phyloP scores from a whole-genome alignment of 208 protist genomes.

The Porcisia deanei region DNA sequence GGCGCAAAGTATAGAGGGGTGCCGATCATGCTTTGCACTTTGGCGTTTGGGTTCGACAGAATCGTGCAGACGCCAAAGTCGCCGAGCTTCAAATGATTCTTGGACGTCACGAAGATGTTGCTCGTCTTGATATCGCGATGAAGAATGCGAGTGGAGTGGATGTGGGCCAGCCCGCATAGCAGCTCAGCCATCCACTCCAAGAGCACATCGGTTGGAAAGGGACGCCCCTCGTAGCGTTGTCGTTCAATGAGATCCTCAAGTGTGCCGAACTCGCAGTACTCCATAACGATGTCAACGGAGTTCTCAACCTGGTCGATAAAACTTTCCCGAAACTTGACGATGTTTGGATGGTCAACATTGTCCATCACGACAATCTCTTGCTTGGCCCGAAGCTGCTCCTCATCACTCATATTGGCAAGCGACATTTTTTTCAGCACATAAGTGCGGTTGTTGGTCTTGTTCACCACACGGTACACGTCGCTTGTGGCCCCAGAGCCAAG shows the following conservation, averaged over 20 bases:
- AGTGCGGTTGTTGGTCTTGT: conserved; percentile 44
- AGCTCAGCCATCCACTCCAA: conserved; percentile 92
- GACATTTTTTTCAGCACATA: conserved; percentile 91
- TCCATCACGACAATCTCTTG: conserved; percentile 92
- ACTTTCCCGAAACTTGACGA: conserved; percentile 89
- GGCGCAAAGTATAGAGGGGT: conserved; percentile 93
- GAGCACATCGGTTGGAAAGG: conserved; percentile 71
- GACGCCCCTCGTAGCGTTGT: conserved; percentile 57
- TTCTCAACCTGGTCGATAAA: conserved; percentile 55
- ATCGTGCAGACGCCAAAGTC: conserved; percentile 91
- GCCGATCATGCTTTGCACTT: conserved; percentile 84
- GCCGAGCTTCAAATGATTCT: conserved; percentile 92
- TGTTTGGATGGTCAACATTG: conserved; percentile 86
- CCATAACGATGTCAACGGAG: conserved; percentile 91
- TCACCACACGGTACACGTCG: conserved; percentile 72
- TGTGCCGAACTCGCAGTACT: conserved; percentile 84
- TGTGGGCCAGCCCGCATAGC: conserved; percentile 80
- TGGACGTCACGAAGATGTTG: conserved; percentile 92
- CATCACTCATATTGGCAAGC: conserved; percentile 66
- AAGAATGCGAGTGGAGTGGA: conserved; percentile 87
- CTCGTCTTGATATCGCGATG: conserved; percentile 94
- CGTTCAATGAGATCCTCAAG: conserved; percentile 89
- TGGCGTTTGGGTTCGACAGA: conserved; percentile 60
- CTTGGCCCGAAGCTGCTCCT: conserved; percentile 65
- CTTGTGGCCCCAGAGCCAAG: conserved; percentile 70